A percentile compares a stretch with the other conserved stretches of the same genome.
These are phyloP conservation scores for Podila horticola DNA, from an alignment of 192 early-diverging fungal species.

Conservation along the genomic window DNA sequence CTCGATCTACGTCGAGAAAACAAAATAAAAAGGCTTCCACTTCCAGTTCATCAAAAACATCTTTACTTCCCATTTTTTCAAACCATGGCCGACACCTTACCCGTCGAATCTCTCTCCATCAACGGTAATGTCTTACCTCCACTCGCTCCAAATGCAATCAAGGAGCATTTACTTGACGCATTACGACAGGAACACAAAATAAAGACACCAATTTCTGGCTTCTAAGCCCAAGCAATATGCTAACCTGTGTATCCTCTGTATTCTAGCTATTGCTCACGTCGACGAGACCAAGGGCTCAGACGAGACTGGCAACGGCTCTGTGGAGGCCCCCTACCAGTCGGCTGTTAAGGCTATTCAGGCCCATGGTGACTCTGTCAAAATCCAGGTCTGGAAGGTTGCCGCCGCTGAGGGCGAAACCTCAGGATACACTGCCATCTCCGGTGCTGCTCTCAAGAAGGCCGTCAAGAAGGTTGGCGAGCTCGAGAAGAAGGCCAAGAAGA, in stretches of 20 bases:
- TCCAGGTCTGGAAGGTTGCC: conserved; percentile 75
- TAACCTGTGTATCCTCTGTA: neutral
- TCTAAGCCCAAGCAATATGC: neutral
- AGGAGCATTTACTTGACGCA: too few relatives aligned
- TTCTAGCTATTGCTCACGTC: conserved; percentile 63
- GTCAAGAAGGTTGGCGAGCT: conserved; percentile 74
- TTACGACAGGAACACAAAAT: neutral
- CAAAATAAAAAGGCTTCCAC: too few relatives aligned
- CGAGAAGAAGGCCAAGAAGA: conserved; percentile 83
- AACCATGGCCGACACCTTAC: conserved; percentile 48
- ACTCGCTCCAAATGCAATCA: neutral
- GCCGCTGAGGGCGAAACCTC: conserved; percentile 62
- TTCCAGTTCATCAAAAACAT: neutral
- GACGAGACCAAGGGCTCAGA: conserved; percentile 90
- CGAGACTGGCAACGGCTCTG: conserved; percentile 77
- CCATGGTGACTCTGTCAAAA: conserved; percentile 60
- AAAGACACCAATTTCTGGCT: neutral
- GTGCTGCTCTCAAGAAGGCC: conserved; percentile 93
- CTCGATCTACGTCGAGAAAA: neutral
- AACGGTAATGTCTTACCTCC: conserved; percentile 22
- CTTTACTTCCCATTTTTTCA: neutral
- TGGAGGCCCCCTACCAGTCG: conserved; percentile 82
- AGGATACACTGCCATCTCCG: conserved; percentile 79
- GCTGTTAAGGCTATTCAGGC: conserved; percentile 75
- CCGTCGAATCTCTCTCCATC: conserved; percentile 44